These are phyloP conservation scores for Haematococcus lacustris DNA, from an alignment of 139 green algal genomes.

Conservation along the genomic window DNA sequence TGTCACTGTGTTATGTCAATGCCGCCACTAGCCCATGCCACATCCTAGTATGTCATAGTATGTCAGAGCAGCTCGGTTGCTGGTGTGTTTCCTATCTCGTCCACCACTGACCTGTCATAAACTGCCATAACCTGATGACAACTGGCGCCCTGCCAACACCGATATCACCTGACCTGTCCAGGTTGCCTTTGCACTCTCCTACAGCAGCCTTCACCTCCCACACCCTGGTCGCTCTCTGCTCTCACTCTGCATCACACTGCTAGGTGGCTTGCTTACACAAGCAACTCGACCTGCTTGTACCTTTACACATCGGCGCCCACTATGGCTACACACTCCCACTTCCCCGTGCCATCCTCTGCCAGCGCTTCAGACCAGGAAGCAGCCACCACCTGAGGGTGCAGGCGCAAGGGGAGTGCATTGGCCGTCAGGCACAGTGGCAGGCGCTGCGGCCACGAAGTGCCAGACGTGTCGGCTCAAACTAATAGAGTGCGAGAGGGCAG, in stretches of 20 bases:
- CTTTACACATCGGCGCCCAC: neutral
- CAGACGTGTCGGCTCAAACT: neutral
- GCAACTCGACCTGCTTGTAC: too few species aligned
- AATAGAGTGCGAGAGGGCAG: neutral
- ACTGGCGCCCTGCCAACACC: too few species aligned
- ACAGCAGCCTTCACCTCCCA: neutral
- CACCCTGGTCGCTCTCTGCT: neutral
- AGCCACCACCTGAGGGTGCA: neutral
- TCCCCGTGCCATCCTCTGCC: neutral
- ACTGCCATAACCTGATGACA: too few species aligned
- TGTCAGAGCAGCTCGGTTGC: too few species aligned
- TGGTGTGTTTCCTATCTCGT: too few species aligned
- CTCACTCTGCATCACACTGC: neutral
- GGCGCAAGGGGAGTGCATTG: too few species aligned
- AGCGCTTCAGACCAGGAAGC: neutral
- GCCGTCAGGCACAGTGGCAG: too few species aligned
- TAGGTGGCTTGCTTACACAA: neutral
- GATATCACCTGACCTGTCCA: neutral
- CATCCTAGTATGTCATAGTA: too few species aligned
- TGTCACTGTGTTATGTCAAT: too few species aligned
- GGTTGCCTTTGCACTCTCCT: neutral
- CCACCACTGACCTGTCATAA: too few species aligned
- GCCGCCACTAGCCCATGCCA: too few species aligned
- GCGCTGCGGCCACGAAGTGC: neutral
- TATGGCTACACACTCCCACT: neutral